Base-by-base conservation (phyloP, 495 filamentous ascomycete species). In the Hyaloscypha bicolor region DNA sequence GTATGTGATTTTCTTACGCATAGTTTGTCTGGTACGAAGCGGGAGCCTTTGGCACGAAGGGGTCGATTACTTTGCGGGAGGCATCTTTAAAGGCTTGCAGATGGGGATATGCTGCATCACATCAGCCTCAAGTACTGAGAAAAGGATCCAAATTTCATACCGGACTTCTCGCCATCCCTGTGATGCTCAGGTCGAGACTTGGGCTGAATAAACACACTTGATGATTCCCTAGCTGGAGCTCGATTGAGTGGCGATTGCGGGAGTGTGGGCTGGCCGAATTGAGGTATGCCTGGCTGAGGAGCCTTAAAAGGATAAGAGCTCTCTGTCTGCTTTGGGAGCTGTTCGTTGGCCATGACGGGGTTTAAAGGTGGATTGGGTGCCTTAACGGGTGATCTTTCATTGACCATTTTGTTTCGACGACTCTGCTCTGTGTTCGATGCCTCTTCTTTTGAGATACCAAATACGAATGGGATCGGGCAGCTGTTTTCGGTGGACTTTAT, bases 301-400 rank as follows among this genome's bases (percentile, higher is more conserved):
- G 39, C 35, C 31, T 72, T 71, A 4, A 33, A 67, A 9, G 60
- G 9, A 33, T 30, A 32, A 8, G 52, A 56, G 25, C 45, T 63
- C 3, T 63, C 58, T 6, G 62, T 0, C 29, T 16, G 21, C 58
- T 45, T 52, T 30, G 58, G 59, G 3, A 56, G 35, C 42, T 70
- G 62, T 9, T 72, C 66, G 48, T 71, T 69, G 9, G 59, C 32
- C 9, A 58, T 57, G 21, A 65, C 52, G 48, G 69, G 58, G 19
- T 60, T 42, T 29, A 74, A 37, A 30, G 70, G 67, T 11, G 60
- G 64, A 59, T 72, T 75, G 30, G 68, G 67, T 5, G 60, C 64
- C 62, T 72, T 75, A 16, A 68, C 70, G 60, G 73, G 68, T 48
- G 68, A 69, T 65, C 70, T 56, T 64, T 75, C 73, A 45, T 75